Base-by-base conservation (phyloP, 23 red algal species). In the Gracilaria gracilis region DNA sequence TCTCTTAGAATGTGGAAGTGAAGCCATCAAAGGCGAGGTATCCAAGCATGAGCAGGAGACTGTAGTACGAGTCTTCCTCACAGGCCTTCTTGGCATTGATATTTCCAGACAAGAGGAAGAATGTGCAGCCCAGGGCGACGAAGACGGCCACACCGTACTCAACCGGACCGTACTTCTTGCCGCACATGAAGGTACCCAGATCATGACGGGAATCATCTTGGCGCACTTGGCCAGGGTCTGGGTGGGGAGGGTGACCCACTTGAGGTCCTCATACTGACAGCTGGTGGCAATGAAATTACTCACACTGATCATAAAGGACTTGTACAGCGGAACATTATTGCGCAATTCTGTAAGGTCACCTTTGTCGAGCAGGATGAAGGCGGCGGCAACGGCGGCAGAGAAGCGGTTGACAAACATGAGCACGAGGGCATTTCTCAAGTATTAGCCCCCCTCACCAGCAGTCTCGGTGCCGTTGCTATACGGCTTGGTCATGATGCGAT, bases 21-120 rank as follows among this genome's bases (percentile, higher is more conserved):
- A 98, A 98, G 61, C 96, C 96, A 53, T 98, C 96, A 67, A 98
- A 98, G 13, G 85, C 96, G 8, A 98, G 88, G 37, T 98, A 98
- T 20, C 92, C 96, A 51, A 95, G 82, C 96, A 98, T 98, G 86
- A 98, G 92, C 40, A 88, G 47, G 2, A 98, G 78, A 39, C 96
- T 92, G 75, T 77, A 95, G 57, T 79, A 89, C 6, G 91, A 95
- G 66, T 88, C 88, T 33, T 83, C 69, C 19, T 61, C 82, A 14
- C 47, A 82, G 44, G 86, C 74, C 69, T 95, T 79, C 64, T 98
- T 94, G 15, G 96, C 96, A 19, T 57, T 75, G 81, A 98, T 98
- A 44, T 95, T 88, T 34, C 96, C 96, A 48, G 91, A 91, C 35
- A 95, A 28, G 0, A 93, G 35, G 75, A 98, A 98, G 21, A 95